These are phyloP conservation scores for Nepenthes gracilis DNA, from an alignment of 148 eudicot species.

Conservation along the genomic window DNA sequence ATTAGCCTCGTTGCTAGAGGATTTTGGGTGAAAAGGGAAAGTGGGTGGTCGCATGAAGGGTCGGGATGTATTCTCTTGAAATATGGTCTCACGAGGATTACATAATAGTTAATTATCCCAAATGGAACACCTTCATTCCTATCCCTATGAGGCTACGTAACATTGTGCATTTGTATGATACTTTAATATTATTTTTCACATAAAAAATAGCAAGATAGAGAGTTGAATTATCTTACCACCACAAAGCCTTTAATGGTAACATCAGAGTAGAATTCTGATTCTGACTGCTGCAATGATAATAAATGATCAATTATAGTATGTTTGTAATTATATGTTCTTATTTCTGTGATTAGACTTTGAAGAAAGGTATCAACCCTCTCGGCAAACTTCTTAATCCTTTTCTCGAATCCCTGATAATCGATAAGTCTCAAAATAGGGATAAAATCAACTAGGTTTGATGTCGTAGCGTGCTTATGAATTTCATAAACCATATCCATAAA, in stretches of 20 bases:
- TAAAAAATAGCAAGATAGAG: no score
- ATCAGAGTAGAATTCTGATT: constrained; percentile 10
- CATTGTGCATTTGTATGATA: no score
- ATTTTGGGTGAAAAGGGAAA: no score
- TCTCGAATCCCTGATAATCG: constrained; percentile 6
- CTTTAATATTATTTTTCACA: no score
- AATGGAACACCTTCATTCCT: no score
- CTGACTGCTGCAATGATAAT: constrained; percentile 10
- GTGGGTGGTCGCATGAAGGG: no score
- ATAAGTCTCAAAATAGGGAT: constrained; percentile 9
- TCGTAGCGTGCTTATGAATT: background rate
- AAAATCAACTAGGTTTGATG: constrained; percentile 13
- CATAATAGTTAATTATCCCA: no score
- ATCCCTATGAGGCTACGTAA: no score
- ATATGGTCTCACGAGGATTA: no score
- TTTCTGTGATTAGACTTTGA: constrained; percentile 11
- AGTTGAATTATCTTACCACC: background rate
- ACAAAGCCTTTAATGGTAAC: constrained; percentile 11
- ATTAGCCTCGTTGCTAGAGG: no score
- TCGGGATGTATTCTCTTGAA: no score
- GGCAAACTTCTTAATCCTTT: constrained; percentile 1
- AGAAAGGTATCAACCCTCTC: constrained; percentile 4
- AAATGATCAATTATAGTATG: constrained; percentile 8
- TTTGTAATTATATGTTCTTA: background rate
- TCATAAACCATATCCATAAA: constrained; percentile 7